Conservation (phyloP, 176 grass and related monocot genomes). For the Oryza longistaminata region DNA sequence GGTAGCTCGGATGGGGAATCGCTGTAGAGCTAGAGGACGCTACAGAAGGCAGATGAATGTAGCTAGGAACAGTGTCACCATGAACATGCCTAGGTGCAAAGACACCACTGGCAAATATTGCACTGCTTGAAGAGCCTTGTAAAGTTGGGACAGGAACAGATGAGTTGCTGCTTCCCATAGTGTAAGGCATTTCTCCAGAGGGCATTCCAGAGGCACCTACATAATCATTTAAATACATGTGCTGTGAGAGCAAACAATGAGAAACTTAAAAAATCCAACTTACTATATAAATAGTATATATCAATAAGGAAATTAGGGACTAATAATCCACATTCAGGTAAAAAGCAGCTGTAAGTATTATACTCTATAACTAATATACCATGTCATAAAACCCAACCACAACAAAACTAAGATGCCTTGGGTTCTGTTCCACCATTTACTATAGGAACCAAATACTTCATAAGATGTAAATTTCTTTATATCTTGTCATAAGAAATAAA, state of each 20-base stretch:
- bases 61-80: slow-evolving; percentile 23
- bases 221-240: slow-evolving; percentile 16
- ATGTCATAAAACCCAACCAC: background rate
- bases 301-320: background rate
- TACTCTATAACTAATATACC: slow-evolving; percentile 1
- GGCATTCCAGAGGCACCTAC: slow-evolving; percentile 19
- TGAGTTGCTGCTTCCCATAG: slow-evolving; percentile 35
- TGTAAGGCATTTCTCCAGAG: background rate
- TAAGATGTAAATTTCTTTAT: background rate
- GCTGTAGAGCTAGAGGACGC: slow-evolving; percentile 35
- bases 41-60: slow-evolving; percentile 6
- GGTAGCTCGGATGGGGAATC: slow-evolving; percentile 18
- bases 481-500: background rate
- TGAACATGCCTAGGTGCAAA: slow-evolving; percentile 48
- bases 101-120: slow-evolving; percentile 29
- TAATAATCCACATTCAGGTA: slow-evolving; percentile 29
- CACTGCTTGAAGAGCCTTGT: slow-evolving; percentile 26
- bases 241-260: slow-evolving; percentile 18
- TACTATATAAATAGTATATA: background rate
- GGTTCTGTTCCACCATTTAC: background rate
- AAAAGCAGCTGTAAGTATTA: slow-evolving; percentile 5
- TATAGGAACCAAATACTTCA: background rate
- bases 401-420: background rate
- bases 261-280: background rate
- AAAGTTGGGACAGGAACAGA: slow-evolving; percentile 38